phyloP scores from a whole-genome alignment of 371 early-diverging fungal species.

The Zopfochytrium polystomum region DNA sequence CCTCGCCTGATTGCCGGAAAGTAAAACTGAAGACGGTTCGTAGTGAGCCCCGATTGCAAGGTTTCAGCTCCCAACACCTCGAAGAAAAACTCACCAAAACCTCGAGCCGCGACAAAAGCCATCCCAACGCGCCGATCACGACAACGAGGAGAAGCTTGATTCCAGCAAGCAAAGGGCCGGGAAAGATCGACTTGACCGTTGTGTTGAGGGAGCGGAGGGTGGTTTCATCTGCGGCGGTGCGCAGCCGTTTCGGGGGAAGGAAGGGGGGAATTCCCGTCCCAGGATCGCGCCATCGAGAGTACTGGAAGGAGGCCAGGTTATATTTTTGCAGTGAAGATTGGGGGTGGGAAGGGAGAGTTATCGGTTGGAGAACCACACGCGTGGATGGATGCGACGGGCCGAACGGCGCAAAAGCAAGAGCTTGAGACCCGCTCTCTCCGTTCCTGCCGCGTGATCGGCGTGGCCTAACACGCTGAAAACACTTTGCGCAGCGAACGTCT shows the following conservation, averaged over 20 bases:
- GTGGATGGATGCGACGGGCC: too few species aligned
- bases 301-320: too few species aligned
- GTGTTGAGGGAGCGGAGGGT: background rate
- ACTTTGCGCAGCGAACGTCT: too few species aligned
- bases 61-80: conserved; percentile 12
- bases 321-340: too few species aligned
- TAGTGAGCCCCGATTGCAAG: conserved; percentile 64
- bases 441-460: too few species aligned
- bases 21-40: background rate
- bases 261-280: conserved; percentile 88
- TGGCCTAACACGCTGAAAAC: too few species aligned
- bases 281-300: conserved; percentile 36
- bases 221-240: conserved; percentile 1
- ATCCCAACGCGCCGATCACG: conserved; percentile 12
- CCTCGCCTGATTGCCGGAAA: conserved; percentile 12
- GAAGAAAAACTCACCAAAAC: conserved; percentile 23
- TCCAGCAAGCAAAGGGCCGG: conserved; percentile 44
- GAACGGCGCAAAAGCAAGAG: too few species aligned
- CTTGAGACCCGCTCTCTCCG: too few species aligned
- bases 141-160: conserved; percentile 34
- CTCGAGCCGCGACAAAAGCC: conserved; percentile 16
- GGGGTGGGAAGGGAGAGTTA: too few species aligned
- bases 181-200: conserved; percentile 10
- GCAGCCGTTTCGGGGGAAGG: conserved; percentile 65
- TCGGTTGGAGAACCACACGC: too few species aligned